These are phyloP conservation scores for Cyberlindnera meyerae DNA, from an alignment of 805 yeast genomes.

Conservation along the genomic window DNA sequence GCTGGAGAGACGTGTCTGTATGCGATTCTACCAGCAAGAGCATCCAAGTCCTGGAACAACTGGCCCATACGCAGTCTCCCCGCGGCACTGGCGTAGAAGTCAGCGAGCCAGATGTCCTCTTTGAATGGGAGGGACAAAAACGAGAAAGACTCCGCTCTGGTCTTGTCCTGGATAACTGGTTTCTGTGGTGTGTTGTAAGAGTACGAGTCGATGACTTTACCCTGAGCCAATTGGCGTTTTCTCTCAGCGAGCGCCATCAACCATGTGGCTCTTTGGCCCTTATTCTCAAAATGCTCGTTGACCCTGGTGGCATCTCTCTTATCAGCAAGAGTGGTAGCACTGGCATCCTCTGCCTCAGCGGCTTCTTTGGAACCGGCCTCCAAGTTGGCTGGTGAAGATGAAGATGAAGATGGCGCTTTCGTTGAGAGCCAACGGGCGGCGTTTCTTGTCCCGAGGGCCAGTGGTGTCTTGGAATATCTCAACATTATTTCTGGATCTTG, in stretches of 20 bases:
- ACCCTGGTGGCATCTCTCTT: conserved; percentile 46
- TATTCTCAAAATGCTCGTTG: conserved; percentile 21
- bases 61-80: conserved; percentile 94
- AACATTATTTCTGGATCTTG: too few relatives aligned
- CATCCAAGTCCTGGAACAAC: conserved; percentile 89
- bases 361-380: conserved; percentile 43
- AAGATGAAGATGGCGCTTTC: conserved; percentile 21
- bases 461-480: background rate
- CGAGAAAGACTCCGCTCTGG: conserved; percentile 73
- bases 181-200: conserved; percentile 71
- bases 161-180: conserved; percentile 63
- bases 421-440: conserved; percentile 9
- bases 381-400: conserved; percentile 15
- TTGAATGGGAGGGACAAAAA: conserved; percentile 74
- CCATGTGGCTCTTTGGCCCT: conserved; percentile 65
- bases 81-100: conserved; percentile 81
- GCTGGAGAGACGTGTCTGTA: conserved; percentile 93
- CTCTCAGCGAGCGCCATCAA: conserved; percentile 75
- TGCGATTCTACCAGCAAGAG: conserved; percentile 90
- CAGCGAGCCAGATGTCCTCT: conserved; percentile 76
- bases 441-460: background rate
- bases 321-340: conserved; percentile 66
- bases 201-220: conserved; percentile 65
- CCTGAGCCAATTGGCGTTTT: conserved; percentile 62
- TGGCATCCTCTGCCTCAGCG: conserved; percentile 67